Evolutionary conservation across 2,329 filamentous ascomycete genomes (phyloP).

Genomic region (Leptosphaerulina australis): DNA sequence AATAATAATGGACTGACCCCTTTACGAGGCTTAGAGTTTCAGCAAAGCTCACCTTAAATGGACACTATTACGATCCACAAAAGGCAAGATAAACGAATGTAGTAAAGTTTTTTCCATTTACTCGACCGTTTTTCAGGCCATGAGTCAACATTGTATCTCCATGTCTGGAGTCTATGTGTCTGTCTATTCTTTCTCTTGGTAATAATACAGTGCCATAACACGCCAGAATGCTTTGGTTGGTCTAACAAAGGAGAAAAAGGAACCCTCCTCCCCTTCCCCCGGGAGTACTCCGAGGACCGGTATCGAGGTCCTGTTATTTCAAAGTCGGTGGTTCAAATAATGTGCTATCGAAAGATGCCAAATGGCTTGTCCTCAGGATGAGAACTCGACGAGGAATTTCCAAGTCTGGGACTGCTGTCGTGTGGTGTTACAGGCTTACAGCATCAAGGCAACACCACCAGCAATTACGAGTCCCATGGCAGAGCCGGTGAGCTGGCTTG

Average conservation of each 20-base stretch:
- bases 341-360: constrained; percentile 3
- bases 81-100: too few relatives aligned
- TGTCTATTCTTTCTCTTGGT: not conserved
- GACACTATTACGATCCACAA: too few relatives aligned
- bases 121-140: not conserved
- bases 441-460: constrained; percentile 42
- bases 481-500: constrained; percentile 33
- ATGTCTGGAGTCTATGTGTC: too few relatives aligned
- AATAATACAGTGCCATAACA: not conserved
- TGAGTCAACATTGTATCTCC: not conserved
- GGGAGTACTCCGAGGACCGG: not conserved
- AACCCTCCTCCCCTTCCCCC: not conserved
- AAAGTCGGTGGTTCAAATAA: not conserved
- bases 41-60: too few relatives aligned
- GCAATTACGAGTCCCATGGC: constrained; percentile 37
- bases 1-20: too few relatives aligned
- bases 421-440: constrained; percentile 13
- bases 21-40: too few relatives aligned
- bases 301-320: not conserved
- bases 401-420: not conserved
- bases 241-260: not conserved
- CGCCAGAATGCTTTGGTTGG: not conserved
- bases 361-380: not conserved
- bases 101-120: too few relatives aligned
- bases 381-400: too few relatives aligned